A percentile compares a stretch with the other conserved stretches of the same genome.
These are phyloP conservation scores for Hevea brasiliensis DNA, from an alignment of 345 rosid species.

Conservation along the genomic window DNA sequence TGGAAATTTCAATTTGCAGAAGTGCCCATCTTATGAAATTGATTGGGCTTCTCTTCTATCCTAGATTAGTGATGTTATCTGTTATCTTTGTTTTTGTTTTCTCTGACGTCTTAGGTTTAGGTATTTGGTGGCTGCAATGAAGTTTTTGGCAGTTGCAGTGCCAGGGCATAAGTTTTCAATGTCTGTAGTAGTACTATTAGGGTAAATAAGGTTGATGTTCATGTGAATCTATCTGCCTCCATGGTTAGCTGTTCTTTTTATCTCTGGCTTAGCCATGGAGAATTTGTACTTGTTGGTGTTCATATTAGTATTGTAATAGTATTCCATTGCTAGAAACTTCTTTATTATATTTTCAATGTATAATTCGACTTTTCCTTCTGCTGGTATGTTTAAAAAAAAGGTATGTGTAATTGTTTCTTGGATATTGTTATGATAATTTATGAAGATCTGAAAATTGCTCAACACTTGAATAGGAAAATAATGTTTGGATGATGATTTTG, in stretches of 20 bases:
- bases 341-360: neutral
- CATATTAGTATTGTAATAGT: neutral
- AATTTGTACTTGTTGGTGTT: conserved; percentile 4
- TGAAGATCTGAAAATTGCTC: too few species aligned
- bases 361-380: too few species aligned
- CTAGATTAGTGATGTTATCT: neutral
- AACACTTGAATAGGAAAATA: too few species aligned
- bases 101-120: neutral
- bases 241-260: conserved; percentile 35
- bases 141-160: conserved; percentile 34
- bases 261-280: conserved; percentile 26
- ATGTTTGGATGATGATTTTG: too few species aligned
- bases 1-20: conserved; percentile 25
- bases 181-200: neutral
- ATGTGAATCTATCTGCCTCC: conserved; percentile 14
- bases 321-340: neutral
- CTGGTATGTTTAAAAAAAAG: too few species aligned
- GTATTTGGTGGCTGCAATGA: conserved; percentile 20
- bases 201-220: conserved; percentile 6
- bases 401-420: too few species aligned
- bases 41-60: conserved; percentile 35
- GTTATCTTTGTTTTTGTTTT: neutral
- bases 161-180: neutral
- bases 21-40: conserved; percentile 35
- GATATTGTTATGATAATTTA: too few species aligned